phyloP scores from a whole-genome alignment of 2,329 filamentous ascomycete genomes.

The Diaporthe sp. region DNA sequence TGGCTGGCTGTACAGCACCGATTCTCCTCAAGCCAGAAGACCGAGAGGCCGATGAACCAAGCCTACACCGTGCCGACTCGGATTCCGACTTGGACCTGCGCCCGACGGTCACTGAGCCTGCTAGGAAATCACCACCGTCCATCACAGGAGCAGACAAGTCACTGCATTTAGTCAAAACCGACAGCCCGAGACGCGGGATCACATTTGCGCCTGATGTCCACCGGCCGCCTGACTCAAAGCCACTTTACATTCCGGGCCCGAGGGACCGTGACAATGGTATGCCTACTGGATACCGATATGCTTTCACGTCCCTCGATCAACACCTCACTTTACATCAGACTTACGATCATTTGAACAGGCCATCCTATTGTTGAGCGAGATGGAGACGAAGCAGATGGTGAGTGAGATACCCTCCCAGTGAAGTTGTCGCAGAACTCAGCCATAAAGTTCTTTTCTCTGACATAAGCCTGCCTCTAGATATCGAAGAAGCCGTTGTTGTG shows the following conservation, averaged over 20 bases:
- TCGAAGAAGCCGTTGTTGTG: not conserved
- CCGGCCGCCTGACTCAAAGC: conserved; percentile 4
- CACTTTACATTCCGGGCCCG: conserved; percentile 42
- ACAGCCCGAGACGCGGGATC: conserved; percentile 14
- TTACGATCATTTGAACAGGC: not conserved
- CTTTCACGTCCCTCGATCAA: not conserved
- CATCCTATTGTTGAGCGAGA: conserved; percentile 24
- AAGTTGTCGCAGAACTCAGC: not conserved
- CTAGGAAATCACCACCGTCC: conserved; percentile 5
- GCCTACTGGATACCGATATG: not conserved
- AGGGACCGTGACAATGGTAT: conserved; percentile 34
- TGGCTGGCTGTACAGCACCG: conserved; percentile 3
- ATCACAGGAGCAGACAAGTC: not conserved
- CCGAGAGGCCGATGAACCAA: not conserved
- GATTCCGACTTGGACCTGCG: conserved; percentile 16
- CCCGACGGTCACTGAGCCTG: conserved; percentile 7
- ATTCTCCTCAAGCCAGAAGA: conserved; percentile 7
- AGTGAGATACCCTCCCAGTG: not conserved
- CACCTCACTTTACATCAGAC: not conserved
- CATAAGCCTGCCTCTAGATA: not conserved
- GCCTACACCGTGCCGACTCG: not conserved
- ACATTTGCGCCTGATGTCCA: conserved; percentile 6
- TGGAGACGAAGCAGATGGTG: conserved; percentile 5
- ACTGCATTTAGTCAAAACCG: conserved; percentile 1
- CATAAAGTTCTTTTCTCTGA: not conserved